Evolutionary conservation across 176 grass and related monocot genomes (phyloP), one percentile per base, ranked within the genome.

Genomic region (Phyllostachys edulis): DNA sequence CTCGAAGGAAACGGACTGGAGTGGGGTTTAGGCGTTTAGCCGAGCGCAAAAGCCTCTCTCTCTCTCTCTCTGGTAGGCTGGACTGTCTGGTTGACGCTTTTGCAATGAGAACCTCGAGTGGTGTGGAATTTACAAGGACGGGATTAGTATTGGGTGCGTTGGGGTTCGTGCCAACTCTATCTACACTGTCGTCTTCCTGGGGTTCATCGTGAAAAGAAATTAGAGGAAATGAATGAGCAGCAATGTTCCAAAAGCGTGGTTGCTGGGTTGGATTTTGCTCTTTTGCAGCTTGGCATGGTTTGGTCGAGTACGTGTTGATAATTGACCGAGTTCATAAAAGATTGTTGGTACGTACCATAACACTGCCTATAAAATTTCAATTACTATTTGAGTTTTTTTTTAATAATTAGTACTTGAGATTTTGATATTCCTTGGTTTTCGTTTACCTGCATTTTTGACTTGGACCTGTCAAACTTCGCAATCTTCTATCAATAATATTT

Each of bases 91-190:
- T 60, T 17, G 71, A 21, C 18, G 79, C 32, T 69, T 52, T 82
- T 63, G 14, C 7, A 61, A 0, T 1, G 14, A 68, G n/a, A 8
- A 8, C 86, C 86, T 71, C 29, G 0, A 0, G 0, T 0, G 47
- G 11, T 0, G 21, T 4, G 17, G 4, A 16, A 76, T 82, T 60
- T 69, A 4, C 1, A 9, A 7, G 15, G 8, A 6, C 0, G 1
- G 17, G 45, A 5, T n/a, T 8, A 13, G 6, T 23, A 2, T 75
- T 55, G 17, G 3, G 10, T 41, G 1, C 36, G 15, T 77, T 52
- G 49, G 62, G 9, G 4, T 34, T 24, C 71, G 79, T 75, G 78
- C 85, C 78, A 76, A 9, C 50, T 69, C 50, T 76, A 76, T 75
- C 78, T 56, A 9, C 62, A 20, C 20, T 75, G 85, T 87, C 70